phyloP scores from a whole-genome alignment of 106 monocot genomes.

The Xerophyta viscosa region DNA sequence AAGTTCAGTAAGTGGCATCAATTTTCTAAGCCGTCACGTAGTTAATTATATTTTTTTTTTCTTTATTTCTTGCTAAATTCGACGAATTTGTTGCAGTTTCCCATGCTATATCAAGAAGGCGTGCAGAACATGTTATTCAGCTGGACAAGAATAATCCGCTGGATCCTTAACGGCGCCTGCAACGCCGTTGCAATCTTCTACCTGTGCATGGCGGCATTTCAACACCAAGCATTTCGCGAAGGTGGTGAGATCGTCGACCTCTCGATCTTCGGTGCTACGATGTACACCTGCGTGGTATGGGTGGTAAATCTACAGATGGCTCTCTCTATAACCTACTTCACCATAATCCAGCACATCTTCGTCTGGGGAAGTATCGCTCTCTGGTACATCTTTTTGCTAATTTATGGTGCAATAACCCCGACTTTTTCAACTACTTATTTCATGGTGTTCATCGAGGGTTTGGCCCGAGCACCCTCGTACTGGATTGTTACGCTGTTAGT shows the following conservation, averaged over 20 bases:
- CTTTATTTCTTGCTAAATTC: no score
- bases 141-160: conserved; percentile 32
- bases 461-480: conserved; percentile 46
- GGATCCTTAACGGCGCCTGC: conserved; percentile 27
- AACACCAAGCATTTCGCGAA: conserved; percentile 36
- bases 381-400: conserved; percentile 71
- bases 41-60: no score
- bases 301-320: conserved; percentile 98
- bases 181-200: conserved; percentile 27
- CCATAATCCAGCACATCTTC: conserved; percentile 85
- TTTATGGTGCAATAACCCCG: conserved; percentile 55
- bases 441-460: conserved; percentile 59
- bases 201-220: conserved; percentile 21
- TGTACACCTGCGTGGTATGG: conserved; percentile 92
- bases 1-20: no score
- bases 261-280: conserved; percentile 37
- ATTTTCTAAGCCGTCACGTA: no score
- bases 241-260: conserved; percentile 36
- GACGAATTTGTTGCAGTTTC: conserved; percentile 20
- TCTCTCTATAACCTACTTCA: conserved; percentile 74
- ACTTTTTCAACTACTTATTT: conserved; percentile 43
- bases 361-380: conserved; percentile 84
- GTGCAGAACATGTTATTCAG: conserved; percentile 36
- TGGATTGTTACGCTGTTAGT: conserved; percentile 74
- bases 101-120: conserved; percentile 48